Evolutionary conservation across 176 grass and related monocot species (phyloP).

Genomic region (Aegilops speltoides): DNA sequence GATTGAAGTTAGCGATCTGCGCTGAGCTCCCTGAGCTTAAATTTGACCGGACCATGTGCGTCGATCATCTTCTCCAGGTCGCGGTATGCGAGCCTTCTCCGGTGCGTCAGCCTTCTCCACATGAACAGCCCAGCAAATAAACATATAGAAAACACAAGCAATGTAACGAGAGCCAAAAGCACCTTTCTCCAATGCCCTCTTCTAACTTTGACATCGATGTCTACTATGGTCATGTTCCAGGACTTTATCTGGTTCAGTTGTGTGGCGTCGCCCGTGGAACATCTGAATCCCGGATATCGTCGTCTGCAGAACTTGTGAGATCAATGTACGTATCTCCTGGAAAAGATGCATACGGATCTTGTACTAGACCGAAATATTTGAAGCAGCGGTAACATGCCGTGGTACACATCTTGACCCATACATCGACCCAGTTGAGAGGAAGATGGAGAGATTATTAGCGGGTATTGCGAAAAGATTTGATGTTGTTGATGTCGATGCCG

Average conservation of each 20-base stretch:
- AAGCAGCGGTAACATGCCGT: not conserved
- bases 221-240: not conserved
- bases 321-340: too few species aligned
- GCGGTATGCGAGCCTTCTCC: constrained; percentile 26
- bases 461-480: not conserved
- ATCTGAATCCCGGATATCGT: not conserved
- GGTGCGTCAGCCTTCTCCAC: not conserved
- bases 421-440: constrained; percentile 5
- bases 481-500: constrained; percentile 33
- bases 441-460: not conserved
- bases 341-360: too few species aligned
- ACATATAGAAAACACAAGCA: not conserved
- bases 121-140: not conserved
- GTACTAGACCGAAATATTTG: not conserved
- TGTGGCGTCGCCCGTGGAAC: not conserved
- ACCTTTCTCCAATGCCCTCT: not conserved
- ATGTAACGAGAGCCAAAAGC: not conserved
- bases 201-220: not conserved
- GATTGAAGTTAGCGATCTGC: constrained; percentile 20
- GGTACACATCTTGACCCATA: not conserved
- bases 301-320: too few species aligned
- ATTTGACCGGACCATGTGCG: constrained; percentile 24
- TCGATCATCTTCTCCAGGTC: constrained; percentile 39
- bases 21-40: constrained; percentile 44
- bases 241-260: constrained; percentile 20